Percentiles rank a stretch among this genome's conserved stretches.
Conservation (phyloP, 352 stramenopile species). For the Paralagenidium karlingii region DNA sequence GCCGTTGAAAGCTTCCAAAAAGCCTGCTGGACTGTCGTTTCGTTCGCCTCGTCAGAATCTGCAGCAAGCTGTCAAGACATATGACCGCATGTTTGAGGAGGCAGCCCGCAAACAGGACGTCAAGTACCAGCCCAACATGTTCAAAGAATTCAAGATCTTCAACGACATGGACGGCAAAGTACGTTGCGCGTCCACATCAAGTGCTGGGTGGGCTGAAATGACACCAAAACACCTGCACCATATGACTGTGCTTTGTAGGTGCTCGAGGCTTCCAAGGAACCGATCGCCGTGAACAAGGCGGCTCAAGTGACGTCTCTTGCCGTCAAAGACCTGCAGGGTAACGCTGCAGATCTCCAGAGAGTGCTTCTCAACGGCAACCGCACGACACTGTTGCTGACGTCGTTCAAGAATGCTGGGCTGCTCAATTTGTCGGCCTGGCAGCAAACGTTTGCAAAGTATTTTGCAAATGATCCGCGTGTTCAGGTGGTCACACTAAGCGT, state of each 20-base stretch:
- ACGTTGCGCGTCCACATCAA: no score
- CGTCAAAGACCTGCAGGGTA: conserved; percentile 32
- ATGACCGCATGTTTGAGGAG: conserved; percentile 76
- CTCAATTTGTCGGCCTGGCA: conserved; percentile 72
- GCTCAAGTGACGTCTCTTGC: conserved; percentile 34
- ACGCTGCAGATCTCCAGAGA: conserved; percentile 31
- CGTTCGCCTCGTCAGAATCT: no score
- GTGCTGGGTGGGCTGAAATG: background rate
- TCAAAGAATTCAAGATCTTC: conserved; percentile 81
- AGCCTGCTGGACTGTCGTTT: no score
- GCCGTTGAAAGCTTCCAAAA: no score
- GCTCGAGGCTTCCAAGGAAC: conserved; percentile 25
- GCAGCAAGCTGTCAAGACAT: conserved; percentile 51
- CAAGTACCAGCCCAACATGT: conserved; percentile 81
- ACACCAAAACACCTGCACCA: no score
- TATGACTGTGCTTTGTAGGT: conserved; percentile 11
- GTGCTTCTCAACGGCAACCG: conserved; percentile 26
- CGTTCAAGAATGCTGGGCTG: conserved; percentile 80
- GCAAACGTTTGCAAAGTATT: conserved; percentile 37
- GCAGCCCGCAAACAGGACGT: conserved; percentile 75
- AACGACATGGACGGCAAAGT: conserved; percentile 79
- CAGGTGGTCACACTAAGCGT: conserved; percentile 69
- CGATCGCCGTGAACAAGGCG: conserved; percentile 48
- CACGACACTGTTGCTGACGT: conserved; percentile 62
- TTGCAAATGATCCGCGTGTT: conserved; percentile 19